These are phyloP conservation scores for Castanea sativa DNA, from an alignment of 306 rosid species.

Conservation along the genomic window DNA sequence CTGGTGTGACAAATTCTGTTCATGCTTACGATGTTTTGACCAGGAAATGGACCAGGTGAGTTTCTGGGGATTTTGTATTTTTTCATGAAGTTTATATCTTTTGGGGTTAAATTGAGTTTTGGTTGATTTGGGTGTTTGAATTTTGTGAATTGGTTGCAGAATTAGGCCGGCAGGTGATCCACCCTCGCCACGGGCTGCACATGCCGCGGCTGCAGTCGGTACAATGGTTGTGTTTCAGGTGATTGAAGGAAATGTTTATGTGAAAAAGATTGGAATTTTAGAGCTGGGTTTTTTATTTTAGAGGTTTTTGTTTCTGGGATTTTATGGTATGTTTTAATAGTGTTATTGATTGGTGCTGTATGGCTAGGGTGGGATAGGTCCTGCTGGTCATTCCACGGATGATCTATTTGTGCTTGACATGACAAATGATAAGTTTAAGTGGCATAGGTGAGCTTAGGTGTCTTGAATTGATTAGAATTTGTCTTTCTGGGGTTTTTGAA, in stretches of 20 bases:
- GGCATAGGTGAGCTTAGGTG: conserved; percentile 83
- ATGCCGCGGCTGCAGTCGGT: conserved; percentile 92
- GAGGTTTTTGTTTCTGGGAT: neutral
- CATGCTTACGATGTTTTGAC: conserved; percentile 83
- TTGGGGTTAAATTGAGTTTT: conserved; percentile 29
- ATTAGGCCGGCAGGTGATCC: conserved; percentile 94
- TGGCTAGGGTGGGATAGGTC: conserved; percentile 98
- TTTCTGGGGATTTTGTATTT: conserved; percentile 1
- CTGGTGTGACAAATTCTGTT: conserved; percentile 91
- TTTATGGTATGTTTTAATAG: conserved; percentile 10
- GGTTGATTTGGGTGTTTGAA: conserved; percentile 24
- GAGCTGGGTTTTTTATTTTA: neutral
- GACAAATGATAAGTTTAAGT: conserved; percentile 86
- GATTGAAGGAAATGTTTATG: conserved; percentile 15
- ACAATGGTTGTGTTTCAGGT: conserved; percentile 99
- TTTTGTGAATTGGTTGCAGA: conserved; percentile 33
- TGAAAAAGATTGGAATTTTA: conserved; percentile 1
- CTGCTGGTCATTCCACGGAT: conserved; percentile 98
- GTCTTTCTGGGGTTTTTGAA: conserved; percentile 13
- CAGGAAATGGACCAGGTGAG: conserved; percentile 88
- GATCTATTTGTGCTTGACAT: conserved; percentile 90
- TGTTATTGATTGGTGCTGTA: conserved; percentile 32
- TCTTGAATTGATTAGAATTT: conserved; percentile 11
- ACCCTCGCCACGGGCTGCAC: conserved; percentile 98
- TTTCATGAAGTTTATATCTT: neutral